phyloP scores from a whole-genome alignment of 352 stramenopile species.

The Phytophthora pistaciae region DNA sequence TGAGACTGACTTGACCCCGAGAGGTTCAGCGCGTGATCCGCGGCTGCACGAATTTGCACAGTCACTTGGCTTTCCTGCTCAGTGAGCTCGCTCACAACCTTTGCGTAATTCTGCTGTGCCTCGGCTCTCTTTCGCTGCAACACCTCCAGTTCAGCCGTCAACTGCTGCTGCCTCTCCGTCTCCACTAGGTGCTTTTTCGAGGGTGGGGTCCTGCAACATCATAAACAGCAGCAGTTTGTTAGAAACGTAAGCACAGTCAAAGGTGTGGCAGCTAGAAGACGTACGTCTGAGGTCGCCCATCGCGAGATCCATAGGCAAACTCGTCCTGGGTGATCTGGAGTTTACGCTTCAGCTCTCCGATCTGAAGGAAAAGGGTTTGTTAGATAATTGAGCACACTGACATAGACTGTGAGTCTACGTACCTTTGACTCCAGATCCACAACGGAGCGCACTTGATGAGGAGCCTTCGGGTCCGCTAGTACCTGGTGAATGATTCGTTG shows the following conservation, averaged over 20 bases:
- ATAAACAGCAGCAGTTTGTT: neutral
- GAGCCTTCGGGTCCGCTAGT: constrained; percentile 14
- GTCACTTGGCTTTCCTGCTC: constrained; percentile 7
- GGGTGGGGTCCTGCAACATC: constrained; percentile 22
- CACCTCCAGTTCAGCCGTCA: neutral
- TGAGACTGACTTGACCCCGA: constrained; percentile 43
- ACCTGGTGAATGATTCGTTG: constrained; percentile 20
- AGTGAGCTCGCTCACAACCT: neutral
- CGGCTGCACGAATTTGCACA: neutral
- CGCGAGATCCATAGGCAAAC: neutral
- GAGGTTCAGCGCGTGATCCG: neutral
- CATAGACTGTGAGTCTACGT: neutral
- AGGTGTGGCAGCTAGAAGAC: neutral
- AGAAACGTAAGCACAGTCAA: neutral
- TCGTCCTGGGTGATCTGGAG: constrained; percentile 11
- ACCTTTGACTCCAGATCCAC: constrained; percentile 31
- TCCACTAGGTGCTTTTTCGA: constrained; percentile 20
- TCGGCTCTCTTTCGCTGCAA: neutral
- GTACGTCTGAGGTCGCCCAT: constrained; percentile 20
- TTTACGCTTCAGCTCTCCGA: constrained; percentile 13
- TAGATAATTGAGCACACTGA: neutral
- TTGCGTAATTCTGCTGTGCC: neutral
- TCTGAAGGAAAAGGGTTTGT: constrained; percentile 13
- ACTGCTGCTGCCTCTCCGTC: constrained; percentile 9
- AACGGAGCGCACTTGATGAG: constrained; percentile 22